These are phyloP conservation scores for Themeda triandra DNA, from an alignment of 176 grass and related monocot species.

Conservation along the genomic window DNA sequence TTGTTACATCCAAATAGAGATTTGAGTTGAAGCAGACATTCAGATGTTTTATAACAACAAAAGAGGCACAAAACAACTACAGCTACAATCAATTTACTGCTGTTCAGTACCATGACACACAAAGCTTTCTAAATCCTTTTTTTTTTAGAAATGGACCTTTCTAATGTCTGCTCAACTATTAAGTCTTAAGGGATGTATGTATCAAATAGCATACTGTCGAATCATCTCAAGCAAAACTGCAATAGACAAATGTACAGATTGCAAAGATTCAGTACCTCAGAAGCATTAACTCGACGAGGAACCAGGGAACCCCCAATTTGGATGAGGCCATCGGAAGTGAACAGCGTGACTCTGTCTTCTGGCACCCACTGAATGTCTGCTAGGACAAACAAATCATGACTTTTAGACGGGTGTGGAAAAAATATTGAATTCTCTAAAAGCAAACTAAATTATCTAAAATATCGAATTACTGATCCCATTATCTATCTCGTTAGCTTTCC, in stretches of 20 bases:
- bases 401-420: background rate
- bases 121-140: background rate
- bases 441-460: background rate
- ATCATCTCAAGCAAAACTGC: background rate
- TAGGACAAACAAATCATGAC: conserved; percentile 12
- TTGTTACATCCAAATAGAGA: background rate
- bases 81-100: background rate
- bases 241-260: background rate
- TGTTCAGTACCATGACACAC: background rate
- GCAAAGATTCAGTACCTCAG: conserved; percentile 44
- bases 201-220: background rate
- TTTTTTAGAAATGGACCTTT: background rate
- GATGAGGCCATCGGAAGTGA: conserved; percentile 88
- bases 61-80: background rate
- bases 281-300: conserved; percentile 50
- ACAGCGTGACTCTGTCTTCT: conserved; percentile 79
- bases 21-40: background rate
- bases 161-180: background rate
- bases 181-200: background rate
- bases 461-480: background rate
- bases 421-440: background rate
- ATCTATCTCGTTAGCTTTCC: background rate
- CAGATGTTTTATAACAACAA: background rate
- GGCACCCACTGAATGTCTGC: conserved; percentile 82
- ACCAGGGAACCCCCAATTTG: conserved; percentile 86